These are phyloP conservation scores for Hamigera avellanea DNA, from an alignment of 495 filamentous ascomycete genomes.

Conservation along the genomic window DNA sequence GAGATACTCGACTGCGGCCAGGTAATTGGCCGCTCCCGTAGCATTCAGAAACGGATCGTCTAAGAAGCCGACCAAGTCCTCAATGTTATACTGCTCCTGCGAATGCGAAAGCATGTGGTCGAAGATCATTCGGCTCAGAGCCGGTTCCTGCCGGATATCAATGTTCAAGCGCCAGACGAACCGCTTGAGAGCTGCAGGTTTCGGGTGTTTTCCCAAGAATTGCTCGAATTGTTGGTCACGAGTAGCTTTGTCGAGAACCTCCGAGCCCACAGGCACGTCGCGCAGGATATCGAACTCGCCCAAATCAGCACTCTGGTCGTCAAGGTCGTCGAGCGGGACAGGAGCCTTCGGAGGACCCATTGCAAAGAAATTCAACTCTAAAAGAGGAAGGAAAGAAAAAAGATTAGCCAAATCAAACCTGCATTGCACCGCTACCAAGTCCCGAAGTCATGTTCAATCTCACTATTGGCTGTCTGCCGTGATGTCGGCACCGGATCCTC, in stretches of 20 bases:
- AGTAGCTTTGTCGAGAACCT: conserved; percentile 1
- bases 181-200: conserved; percentile 16
- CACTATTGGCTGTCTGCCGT: conserved; percentile 8
- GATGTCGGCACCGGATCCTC: conserved; percentile 20
- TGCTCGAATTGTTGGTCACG: conserved; percentile 2
- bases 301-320: conserved; percentile 12
- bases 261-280: neutral
- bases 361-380: neutral
- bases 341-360: conserved; percentile 5
- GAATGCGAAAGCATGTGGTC: conserved; percentile 18
- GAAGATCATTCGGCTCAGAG: conserved; percentile 32
- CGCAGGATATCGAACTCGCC: conserved; percentile 3
- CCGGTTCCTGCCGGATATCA: conserved; percentile 26
- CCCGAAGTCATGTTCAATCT: neutral
- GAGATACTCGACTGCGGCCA: conserved; percentile 14
- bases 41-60: conserved; percentile 32
- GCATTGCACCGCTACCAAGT: neutral
- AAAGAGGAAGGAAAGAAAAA: neutral
- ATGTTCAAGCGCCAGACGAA: conserved; percentile 18
- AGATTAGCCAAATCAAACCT: neutral
- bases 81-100: conserved; percentile 1
- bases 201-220: conserved; percentile 12
- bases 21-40: conserved; percentile 28
- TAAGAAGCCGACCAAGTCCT: conserved; percentile 27
- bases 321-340: conserved; percentile 5